Conservation (phyloP, 2,329 filamentous ascomycete species). For the Fusarium gaditjirri region DNA sequence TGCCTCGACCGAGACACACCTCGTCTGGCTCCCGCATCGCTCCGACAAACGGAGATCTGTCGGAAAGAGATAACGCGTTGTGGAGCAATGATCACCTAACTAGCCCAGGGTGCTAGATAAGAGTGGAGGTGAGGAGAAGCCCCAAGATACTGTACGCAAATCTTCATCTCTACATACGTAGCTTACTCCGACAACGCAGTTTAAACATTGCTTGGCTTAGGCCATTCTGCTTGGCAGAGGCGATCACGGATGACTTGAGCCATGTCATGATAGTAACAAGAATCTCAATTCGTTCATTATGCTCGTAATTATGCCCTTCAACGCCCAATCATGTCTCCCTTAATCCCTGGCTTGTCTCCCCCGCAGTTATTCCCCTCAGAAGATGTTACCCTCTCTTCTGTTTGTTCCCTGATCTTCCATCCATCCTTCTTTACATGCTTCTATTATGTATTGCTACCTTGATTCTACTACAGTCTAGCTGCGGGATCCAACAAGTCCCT, state of each 20-base stretch:
- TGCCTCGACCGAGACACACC: conserved; percentile 20
- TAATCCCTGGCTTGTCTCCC: conserved; percentile 16
- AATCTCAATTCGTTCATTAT: conserved; percentile 29
- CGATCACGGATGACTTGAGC: not conserved
- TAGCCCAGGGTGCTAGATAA: conserved; percentile 20
- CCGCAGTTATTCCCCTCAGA: conserved; percentile 27
- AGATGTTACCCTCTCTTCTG: conserved; percentile 4
- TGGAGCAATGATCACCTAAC: conserved; percentile 10
- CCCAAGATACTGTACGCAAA: not conserved
- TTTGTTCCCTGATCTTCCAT: conserved; percentile 7
- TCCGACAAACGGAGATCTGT: conserved; percentile 27
- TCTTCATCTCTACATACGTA: not conserved
- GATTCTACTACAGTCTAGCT: conserved; percentile 46
- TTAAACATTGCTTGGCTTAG: not conserved
- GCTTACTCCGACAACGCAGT: conserved; percentile 26
- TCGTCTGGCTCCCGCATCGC: not conserved
- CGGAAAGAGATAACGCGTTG: conserved; percentile 19
- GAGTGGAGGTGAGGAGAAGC: conserved; percentile 25
- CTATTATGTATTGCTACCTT: conserved; percentile 5
- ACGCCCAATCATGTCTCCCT: conserved; percentile 14
- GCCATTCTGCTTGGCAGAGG: conserved; percentile 8
- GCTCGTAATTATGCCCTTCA: conserved; percentile 19
- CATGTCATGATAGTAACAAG: not conserved
- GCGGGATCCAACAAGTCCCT: conserved; percentile 56
- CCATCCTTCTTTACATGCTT: conserved; percentile 12